These are phyloP conservation scores for Mariannaea sp. DNA, from an alignment of 2,329 filamentous ascomycete species.

Conservation along the genomic window DNA sequence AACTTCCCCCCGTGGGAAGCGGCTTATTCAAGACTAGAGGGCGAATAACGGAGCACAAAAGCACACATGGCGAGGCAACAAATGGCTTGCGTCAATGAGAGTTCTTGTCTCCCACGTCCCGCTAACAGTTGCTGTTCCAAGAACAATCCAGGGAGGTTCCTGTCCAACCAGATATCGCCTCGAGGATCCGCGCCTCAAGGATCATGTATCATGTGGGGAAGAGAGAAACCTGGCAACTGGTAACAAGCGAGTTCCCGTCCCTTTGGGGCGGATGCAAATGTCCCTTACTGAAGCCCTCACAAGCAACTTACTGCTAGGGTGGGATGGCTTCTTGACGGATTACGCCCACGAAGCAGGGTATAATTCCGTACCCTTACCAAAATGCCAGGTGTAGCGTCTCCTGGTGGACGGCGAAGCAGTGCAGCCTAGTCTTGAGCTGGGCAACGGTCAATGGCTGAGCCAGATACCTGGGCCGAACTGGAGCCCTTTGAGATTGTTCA, in stretches of 20 bases:
- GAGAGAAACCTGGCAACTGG: background rate
- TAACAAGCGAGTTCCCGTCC: background rate
- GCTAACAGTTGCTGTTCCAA: constrained; percentile 11
- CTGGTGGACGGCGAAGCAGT: background rate
- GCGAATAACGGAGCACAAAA: no score
- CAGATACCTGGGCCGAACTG: constrained; percentile 10
- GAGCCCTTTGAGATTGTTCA: background rate
- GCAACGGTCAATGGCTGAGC: constrained; percentile 6
- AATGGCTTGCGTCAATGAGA: background rate
- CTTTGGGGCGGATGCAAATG: no score
- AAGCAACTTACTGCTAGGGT: constrained; percentile 1
- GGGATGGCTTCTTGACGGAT: background rate
- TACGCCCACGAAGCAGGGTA: constrained; percentile 15
- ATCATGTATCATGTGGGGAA: constrained; percentile 4
- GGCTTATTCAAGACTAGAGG: no score
- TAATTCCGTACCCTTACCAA: constrained; percentile 21
- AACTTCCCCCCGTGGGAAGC: background rate
- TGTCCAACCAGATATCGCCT: background rate
- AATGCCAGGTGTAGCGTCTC: constrained; percentile 1
- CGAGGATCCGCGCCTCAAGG: background rate
- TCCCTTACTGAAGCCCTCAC: background rate
- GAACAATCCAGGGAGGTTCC: background rate
- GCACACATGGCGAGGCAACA: background rate
- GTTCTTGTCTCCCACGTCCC: background rate
- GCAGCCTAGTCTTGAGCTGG: constrained; percentile 12